phyloP scores from a whole-genome alignment of 164 flowering plant genomes.

The Umbellularia californica region DNA sequence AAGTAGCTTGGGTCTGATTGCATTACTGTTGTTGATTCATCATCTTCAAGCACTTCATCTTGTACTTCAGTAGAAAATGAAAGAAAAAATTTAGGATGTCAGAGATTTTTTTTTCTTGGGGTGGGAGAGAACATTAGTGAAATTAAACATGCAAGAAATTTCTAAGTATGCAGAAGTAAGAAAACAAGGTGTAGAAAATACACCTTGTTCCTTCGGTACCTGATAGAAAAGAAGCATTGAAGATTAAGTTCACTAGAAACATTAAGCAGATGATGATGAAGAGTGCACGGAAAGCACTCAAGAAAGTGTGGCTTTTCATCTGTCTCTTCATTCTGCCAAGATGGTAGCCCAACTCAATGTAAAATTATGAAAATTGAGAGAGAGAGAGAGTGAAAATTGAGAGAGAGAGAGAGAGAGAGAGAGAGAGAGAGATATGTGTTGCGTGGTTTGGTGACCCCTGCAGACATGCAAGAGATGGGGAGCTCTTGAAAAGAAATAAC shows the following conservation, averaged over 20 bases:
- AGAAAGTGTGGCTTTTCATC: conserved; percentile 1
- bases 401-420: conserved; percentile 11
- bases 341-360: neutral
- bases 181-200: neutral
- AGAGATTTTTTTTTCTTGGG: neutral
- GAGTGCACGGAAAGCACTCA: neutral
- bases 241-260: conserved; percentile 1
- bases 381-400: neutral
- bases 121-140: neutral
- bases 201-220: conserved; percentile 7
- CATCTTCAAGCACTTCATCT: conserved; percentile 12
- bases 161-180: neutral
- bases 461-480: neutral
- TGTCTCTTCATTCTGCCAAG: conserved; percentile 1
- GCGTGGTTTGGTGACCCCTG: neutral
- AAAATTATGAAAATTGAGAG: too few species aligned
- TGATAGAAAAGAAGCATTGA: conserved; percentile 14
- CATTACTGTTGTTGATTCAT: neutral
- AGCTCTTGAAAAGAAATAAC: neutral
- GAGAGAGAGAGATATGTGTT: neutral
- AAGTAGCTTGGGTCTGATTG: conserved; percentile 7
- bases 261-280: neutral
- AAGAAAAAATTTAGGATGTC: neutral
- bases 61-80: conserved; percentile 5
- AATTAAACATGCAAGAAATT: neutral